Conservation (phyloP, 345 rosid species). For the Brassica juncea region DNA sequence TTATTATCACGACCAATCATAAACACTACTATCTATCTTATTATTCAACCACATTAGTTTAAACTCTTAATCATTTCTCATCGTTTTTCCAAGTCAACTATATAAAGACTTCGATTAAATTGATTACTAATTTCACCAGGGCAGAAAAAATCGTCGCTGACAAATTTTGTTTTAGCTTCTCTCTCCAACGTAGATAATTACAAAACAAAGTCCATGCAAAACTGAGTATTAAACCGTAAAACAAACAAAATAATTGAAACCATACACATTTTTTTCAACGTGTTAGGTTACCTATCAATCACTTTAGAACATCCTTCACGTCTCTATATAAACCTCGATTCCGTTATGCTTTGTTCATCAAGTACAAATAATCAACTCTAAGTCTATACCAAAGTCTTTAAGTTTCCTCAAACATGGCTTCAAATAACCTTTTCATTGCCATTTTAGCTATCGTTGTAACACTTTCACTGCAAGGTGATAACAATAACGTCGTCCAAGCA, state of each 20-base stretch:
- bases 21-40: not conserved
- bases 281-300: slow-evolving; percentile 62
- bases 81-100: slow-evolving; percentile 9
- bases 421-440: slow-evolving; percentile 11
- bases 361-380: slow-evolving; percentile 17
- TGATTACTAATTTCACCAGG: slow-evolving; percentile 4
- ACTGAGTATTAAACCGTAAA: not conserved
- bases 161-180: slow-evolving; percentile 15
- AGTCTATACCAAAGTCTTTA: slow-evolving; percentile 17
- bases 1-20: not conserved
- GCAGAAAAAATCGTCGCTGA: not conserved
- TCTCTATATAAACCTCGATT: slow-evolving; percentile 51
- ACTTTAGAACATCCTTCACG: slow-evolving; percentile 29
- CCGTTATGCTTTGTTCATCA: slow-evolving; percentile 11
- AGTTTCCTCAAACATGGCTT: slow-evolving; percentile 36
- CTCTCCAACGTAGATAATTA: slow-evolving; percentile 4
- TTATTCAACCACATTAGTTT: not conserved
- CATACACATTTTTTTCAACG: slow-evolving; percentile 44
- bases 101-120: not conserved
- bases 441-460: slow-evolving; percentile 43
- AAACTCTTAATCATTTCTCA: not conserved
- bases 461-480: slow-evolving; percentile 31
- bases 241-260: slow-evolving; percentile 17
- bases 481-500: slow-evolving; percentile 45
- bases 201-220: slow-evolving; percentile 25